A percentile compares a stretch with the other conserved stretches of the same genome.
Conservation (phyloP, 257 asterid species). For the Fraxinus americana region DNA sequence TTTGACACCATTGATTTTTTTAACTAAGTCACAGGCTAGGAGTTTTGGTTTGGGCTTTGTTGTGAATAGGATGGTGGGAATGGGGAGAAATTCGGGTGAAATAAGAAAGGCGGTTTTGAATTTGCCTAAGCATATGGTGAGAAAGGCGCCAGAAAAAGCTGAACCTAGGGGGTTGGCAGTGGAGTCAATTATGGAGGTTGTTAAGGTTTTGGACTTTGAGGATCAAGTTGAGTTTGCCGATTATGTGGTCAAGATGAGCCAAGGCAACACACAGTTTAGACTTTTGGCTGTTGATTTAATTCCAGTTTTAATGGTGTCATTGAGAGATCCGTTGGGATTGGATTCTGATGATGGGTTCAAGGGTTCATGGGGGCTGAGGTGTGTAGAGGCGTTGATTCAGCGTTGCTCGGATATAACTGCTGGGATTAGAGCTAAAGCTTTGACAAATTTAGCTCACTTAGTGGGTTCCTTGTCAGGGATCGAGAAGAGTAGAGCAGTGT, state of each 20-base stretch:
- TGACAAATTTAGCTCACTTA: conserved; percentile 72
- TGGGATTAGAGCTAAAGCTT: conserved; percentile 82
- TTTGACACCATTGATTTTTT: conserved; percentile 58
- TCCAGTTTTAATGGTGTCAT: conserved; percentile 50
- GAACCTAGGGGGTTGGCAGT: conserved; percentile 83
- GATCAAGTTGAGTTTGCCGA: conserved; percentile 60
- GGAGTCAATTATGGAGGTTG: conserved; percentile 72
- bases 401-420: conserved; percentile 81
- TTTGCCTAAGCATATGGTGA: conserved; percentile 75
- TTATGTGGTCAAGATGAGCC: conserved; percentile 77
- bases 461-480: conserved; percentile 51
- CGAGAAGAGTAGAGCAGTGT: conserved; percentile 42
- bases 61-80: conserved; percentile 56
- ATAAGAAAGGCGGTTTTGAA: conserved; percentile 64
- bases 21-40: conserved; percentile 58
- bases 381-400: conserved; percentile 67
- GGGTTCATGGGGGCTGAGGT: conserved; percentile 57
- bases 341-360: conserved; percentile 42
- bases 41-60: conserved; percentile 68
- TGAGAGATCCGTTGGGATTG: conserved; percentile 54
- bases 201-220: conserved; percentile 63
- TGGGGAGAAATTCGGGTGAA: conserved; percentile 46
- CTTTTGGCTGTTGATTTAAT: conserved; percentile 82
- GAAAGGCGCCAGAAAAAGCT: conserved; percentile 82
- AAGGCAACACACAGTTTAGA: conserved; percentile 77